Evolutionary conservation across 1,284 basidiomycete genomes (phyloP).

Genomic region (Hemileia vastatrix): DNA sequence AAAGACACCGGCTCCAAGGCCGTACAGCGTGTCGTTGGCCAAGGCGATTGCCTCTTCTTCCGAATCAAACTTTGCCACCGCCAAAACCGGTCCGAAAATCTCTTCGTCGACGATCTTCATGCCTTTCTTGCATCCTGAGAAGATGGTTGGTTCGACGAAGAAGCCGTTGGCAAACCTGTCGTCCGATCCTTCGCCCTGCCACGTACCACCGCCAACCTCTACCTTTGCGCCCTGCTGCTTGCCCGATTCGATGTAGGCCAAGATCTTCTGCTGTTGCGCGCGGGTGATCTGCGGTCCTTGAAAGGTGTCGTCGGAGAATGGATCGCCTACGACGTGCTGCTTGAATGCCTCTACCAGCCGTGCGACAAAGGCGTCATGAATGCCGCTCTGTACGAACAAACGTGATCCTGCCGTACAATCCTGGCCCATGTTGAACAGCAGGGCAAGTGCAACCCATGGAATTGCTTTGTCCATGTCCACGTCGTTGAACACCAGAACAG

Average conservation of each 20-base stretch:
- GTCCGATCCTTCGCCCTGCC: conserved; percentile 54
- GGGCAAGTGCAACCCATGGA: conserved; percentile 67
- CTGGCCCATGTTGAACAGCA: conserved; percentile 59
- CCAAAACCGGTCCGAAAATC: conserved; percentile 36
- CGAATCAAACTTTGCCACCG: conserved; percentile 31
- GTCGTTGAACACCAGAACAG: conserved; percentile 56
- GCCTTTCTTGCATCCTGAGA: conserved; percentile 27
- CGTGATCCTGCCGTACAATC: conserved; percentile 84
- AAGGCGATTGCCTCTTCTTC: conserved; percentile 53
- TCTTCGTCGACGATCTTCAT: conserved; percentile 34
- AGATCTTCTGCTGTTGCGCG: conserved; percentile 76
- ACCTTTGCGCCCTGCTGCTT: conserved; percentile 77
- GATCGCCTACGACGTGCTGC: conserved; percentile 61
- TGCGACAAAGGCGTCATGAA: conserved; percentile 50
- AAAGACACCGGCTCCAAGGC: conserved; percentile 77
- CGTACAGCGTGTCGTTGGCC: conserved; percentile 75
- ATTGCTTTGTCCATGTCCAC: conserved; percentile 62
- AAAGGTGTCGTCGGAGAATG: conserved; percentile 60
- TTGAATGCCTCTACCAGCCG: conserved; percentile 54
- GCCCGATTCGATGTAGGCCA: conserved; percentile 73
- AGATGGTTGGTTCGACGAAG: conserved; percentile 36
- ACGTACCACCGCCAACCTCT: conserved; percentile 64
- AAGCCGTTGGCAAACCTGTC: conserved; percentile 23
- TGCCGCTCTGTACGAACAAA: conserved; percentile 69
- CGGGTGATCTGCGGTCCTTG: conserved; percentile 61